Percentiles rank a stretch among this genome's conserved stretches.
These are phyloP conservation scores for Colletotrichum plurivorum DNA, from an alignment of 2,329 filamentous ascomycete genomes.

Conservation along the genomic window DNA sequence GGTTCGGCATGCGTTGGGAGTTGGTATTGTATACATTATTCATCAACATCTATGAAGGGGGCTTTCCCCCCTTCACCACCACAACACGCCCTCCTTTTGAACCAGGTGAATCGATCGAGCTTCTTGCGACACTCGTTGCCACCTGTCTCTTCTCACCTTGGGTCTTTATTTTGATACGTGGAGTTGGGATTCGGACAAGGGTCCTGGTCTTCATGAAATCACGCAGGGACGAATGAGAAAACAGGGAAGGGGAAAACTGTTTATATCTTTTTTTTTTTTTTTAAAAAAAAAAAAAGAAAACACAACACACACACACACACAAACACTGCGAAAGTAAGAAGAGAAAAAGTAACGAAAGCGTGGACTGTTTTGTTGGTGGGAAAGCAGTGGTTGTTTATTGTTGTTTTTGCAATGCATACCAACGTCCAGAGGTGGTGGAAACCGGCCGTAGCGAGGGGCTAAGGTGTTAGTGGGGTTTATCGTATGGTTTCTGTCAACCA, in stretches of 20 bases:
- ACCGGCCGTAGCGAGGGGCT: background rate
- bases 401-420: no score
- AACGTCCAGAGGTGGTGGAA: no score
- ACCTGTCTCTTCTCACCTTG: background rate
- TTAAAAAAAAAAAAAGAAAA: background rate
- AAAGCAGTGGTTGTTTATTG: no score
- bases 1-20: background rate
- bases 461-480: no score
- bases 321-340: no score
- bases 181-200: conserved; percentile 37
- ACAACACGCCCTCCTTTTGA: background rate
- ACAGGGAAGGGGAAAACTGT: no score
- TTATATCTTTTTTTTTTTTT: background rate
- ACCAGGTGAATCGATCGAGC: no score
- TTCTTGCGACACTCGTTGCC: background rate
- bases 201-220: conserved; percentile 36
- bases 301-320: no score
- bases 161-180: conserved; percentile 20
- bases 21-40: conserved; percentile 31
- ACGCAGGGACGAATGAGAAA: conserved; percentile 17
- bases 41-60: conserved; percentile 5
- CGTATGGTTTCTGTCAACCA: background rate
- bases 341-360: no score
- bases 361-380: no score
- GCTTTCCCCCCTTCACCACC: background rate